phyloP scores from a whole-genome alignment of 208 protist species.

The Wallacemonas collosoma region DNA sequence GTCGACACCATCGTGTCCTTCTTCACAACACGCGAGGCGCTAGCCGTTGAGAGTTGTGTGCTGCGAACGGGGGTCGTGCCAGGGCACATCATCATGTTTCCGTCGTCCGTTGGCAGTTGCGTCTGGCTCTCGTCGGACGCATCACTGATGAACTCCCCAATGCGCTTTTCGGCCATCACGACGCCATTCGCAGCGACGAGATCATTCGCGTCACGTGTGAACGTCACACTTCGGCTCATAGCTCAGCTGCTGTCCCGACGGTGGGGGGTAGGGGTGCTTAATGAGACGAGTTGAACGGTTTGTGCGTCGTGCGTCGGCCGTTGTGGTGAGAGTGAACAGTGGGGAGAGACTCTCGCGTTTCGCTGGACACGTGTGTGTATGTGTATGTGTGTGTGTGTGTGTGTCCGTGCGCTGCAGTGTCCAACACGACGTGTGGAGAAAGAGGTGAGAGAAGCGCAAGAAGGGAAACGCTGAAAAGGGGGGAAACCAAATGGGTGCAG shows the following conservation, averaged over 20 bases:
- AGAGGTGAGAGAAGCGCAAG: conserved; percentile 3
- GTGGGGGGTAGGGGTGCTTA: not conserved
- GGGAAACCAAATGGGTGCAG: not conserved
- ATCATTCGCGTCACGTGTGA: not conserved
- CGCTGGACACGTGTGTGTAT: not conserved
- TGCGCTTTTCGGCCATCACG: not conserved
- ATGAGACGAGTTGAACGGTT: too few relatives aligned
- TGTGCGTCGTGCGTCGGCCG: too few relatives aligned
- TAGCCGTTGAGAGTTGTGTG: not conserved
- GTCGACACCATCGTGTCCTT: conserved; percentile 7
- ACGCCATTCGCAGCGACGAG: not conserved
- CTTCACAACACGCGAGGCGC: not conserved
- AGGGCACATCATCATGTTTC: not conserved
- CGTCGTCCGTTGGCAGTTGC: not conserved
- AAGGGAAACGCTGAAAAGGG: conserved; percentile 16
- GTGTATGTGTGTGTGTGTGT: conserved; percentile 4
- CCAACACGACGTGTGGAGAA: too few relatives aligned
- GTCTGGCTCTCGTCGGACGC: conserved; percentile 8
- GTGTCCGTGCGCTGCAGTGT: not conserved
- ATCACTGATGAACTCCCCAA: not conserved
- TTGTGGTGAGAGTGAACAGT: too few relatives aligned
- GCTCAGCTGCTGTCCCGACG: not conserved
- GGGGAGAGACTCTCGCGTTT: too few relatives aligned
- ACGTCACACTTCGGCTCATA: not conserved
- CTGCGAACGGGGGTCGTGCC: not conserved